Base-by-base conservation (phyloP, 1,139 yeast genomes). In the Ogataea hybrid region DNA sequence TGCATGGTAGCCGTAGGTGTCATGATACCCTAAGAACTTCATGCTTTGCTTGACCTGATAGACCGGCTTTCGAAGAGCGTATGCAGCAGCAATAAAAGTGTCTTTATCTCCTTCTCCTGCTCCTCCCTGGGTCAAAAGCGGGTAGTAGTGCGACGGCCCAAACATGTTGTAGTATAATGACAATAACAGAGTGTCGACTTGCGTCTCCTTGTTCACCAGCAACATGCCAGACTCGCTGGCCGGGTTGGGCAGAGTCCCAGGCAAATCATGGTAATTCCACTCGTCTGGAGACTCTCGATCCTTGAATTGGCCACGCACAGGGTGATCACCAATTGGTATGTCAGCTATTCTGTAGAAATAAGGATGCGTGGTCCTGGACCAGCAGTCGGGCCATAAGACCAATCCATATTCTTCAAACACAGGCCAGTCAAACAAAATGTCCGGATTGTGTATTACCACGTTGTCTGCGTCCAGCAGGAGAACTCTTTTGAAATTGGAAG, bases 61-160 rank as follows among this genome's bases (percentile, higher is more conserved):
- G 62, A 73, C 77, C 3, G 76, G 74, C 37, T 68, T 61, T 0
- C 64, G 53, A 50, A 79, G 54, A 0, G 70, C 81, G 42, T 68
- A 70, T 0, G 85, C 84, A 1, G 86, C 84, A 2, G 83, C 81
- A 21, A 80, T 72, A 49, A 79, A 80, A 0, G 86, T 79, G 51
- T 81, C 87, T 58, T 80, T 81, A 52, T 81, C 87, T 36, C 87
- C 87, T 61, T 81, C 84, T 20, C 86, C 87, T 1, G 85, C 84
- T 11, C 81, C 71, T 6, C 86, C 85, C 59, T 79, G 86, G 0
- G 84, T 73, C 50, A 80, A 62, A 42, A 81, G 58, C 3, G 84
- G 81, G 53, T 80, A 80, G 57, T 78, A 81, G 51, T 65, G 69
- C 29, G 73, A 57, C 8, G 84, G 83, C 0, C 87, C 87, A 60